Base-by-base conservation (phyloP, 345 rosid genomes). In the Hibiscus syriacus region DNA sequence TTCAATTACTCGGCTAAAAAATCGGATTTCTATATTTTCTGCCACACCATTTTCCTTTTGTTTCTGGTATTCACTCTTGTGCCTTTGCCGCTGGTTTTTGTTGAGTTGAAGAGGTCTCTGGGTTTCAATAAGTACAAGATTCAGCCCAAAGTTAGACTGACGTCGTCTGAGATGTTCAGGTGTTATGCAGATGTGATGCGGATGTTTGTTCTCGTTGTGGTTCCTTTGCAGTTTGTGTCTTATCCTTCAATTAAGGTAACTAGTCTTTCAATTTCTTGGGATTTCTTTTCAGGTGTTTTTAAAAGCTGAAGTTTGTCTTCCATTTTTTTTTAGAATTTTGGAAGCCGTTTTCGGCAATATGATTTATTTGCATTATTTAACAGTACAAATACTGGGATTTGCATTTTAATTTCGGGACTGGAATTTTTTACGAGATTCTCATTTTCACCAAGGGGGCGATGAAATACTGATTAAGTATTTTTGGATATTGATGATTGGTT, bases 141-240 rank as follows among this genome's bases (percentile, higher is more conserved):
- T 82, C 98, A 92, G 76, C 92, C 97, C 23, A 92, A 92, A 68
- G 96, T 88, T 17, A 73, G 74, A 52, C 50, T 84, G 64, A 79
- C 98, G 2, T 45, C 67, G 0, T 62, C 83, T 3, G 96, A 93
- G 36, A 86, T 87, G 80, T 46, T 87, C 55, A 58, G 22, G 16
- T 93, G 98, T 60, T 93, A 90, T 73, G 84, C 63, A 83, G 90
- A 87, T 72, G 98, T 90, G n/a, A 80, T 88, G 84, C 64, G 75
- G 43, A 82, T 85, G 89, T 90, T 90, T 70, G 70, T 88, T 36
- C 45, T 85, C 56, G 82, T 92, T 38, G 92, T 92, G 46, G 97
- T 97, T 30, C 97, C 98, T 12, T 73, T 92, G 74, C 98, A 92
- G 64, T 84, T 92, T 74, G 77, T 83, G 17, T 87, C 96, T 11